phyloP scores from a whole-genome alignment of 2,329 filamentous ascomycete genomes.

The Phymatotrichopsis omnivora region DNA sequence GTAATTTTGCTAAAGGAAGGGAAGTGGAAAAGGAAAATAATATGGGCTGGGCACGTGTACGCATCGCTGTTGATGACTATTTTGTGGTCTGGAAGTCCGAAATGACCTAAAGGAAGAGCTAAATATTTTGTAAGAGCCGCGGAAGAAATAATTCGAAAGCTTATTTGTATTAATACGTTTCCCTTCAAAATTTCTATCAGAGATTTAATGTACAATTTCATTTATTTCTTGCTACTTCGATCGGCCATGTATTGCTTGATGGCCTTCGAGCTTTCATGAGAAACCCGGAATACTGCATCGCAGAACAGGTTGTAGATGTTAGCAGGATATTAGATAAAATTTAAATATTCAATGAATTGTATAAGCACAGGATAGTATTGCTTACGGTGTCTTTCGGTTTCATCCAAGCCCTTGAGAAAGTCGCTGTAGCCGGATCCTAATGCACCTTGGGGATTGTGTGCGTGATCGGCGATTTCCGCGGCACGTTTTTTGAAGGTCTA shows the following conservation, averaged over 20 bases:
- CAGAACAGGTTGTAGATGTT: not conserved
- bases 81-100: too few relatives aligned
- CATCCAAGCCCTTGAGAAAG: conserved; percentile 78
- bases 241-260: conserved; percentile 56
- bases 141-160: conserved; percentile 26
- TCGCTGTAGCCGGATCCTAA: conserved; percentile 56
- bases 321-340: not conserved
- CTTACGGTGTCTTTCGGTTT: conserved; percentile 66
- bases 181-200: not conserved
- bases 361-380: conserved; percentile 13
- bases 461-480: conserved; percentile 75
- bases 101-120: too few relatives aligned
- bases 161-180: conserved; percentile 32
- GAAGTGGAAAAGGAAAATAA: not conserved
- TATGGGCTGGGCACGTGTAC: not conserved
- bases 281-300: conserved; percentile 53
- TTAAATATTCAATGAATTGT: conserved; percentile 6
- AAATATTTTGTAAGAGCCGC: too few relatives aligned
- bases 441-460: conserved; percentile 69
- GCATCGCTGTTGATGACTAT: too few relatives aligned
- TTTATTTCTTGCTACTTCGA: conserved; percentile 23
- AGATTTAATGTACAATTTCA: not conserved
- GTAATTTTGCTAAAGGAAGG: not conserved
- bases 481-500: conserved; percentile 73
- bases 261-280: conserved; percentile 62